Evolutionary conservation across 2,329 filamentous ascomycete genomes (phyloP), one percentile per base, ranked within the genome.

Genomic region (Cucurbitaria berberidis): DNA sequence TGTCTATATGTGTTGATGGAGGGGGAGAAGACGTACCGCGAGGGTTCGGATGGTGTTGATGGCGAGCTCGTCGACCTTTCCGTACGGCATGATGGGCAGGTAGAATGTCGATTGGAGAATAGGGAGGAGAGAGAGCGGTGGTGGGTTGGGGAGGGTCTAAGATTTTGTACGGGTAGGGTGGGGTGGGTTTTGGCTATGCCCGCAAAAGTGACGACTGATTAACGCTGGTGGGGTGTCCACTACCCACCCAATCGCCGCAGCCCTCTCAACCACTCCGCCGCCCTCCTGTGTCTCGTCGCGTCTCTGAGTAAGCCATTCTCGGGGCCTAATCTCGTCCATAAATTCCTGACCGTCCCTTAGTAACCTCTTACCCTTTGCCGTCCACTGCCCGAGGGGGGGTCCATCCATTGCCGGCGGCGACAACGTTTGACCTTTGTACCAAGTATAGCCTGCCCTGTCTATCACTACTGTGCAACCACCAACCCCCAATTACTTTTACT

Each of bases 41-140:
- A 99, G 86, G 76, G 91, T 81, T 78, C 95, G 91, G 84, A 99
- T 98, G 79, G 93, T 96, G 89, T 98, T 98, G 83, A 99, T 91
- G 76, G 91, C 90, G 81, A 92, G 86, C 84, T 89, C 83, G 79
- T 99, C 95, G 75, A 88, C 79, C 74, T 98, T 90, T 77, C 85
- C 84, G 86, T 90, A 97, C 78, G 87, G 87, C 93, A 98, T 98
- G 73, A 77, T 85, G 76, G 78, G 66, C 57, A 66, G 53, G 57
- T 52, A 55, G 51, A 54, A 47, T 47, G 57, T 52, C 55, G 51
- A 54, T 46, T 47, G 53, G 46, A 55, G 48, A 47, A 48, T 45
- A 53, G 53, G 44, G 53, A 41, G 43, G 58, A 57, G 51, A 45
- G 54, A 60, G 55, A 50, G 44, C 32, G 54, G 59, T 55, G 52